These are phyloP conservation scores for Apiotrichum brassicae DNA, from an alignment of 1,284 basidiomycete genomes.

Conservation along the genomic window DNA sequence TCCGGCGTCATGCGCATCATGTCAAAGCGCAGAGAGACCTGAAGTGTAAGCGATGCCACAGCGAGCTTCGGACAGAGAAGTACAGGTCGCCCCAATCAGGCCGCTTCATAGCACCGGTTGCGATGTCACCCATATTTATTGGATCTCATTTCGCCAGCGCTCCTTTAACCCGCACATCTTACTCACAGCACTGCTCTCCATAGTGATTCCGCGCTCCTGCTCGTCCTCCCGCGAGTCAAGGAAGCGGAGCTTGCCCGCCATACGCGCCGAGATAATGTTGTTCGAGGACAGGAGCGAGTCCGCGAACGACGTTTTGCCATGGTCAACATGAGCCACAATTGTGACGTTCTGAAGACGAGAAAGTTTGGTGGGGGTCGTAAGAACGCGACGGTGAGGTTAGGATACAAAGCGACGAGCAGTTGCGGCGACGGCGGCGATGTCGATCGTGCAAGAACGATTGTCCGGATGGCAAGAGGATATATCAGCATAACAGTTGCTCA, in stretches of 20 bases:
- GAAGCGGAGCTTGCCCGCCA: constrained; percentile 96
- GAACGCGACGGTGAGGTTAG: not conserved
- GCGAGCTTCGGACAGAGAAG: too few relatives aligned
- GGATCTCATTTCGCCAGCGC: too few relatives aligned
- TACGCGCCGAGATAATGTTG: constrained; percentile 89
- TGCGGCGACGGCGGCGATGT: too few relatives aligned
- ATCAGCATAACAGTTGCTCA: too few relatives aligned
- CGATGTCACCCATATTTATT: not conserved
- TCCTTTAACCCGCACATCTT: too few relatives aligned
- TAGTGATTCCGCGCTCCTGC: constrained; percentile 95
- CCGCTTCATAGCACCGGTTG: too few relatives aligned
- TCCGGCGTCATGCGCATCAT: constrained; percentile 55
- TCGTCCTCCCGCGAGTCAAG: constrained; percentile 95
- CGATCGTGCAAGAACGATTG: not conserved
- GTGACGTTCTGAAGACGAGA: constrained; percentile 40
- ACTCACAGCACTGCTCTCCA: constrained; percentile 86
- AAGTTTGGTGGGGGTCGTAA: not conserved
- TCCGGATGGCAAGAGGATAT: too few relatives aligned
- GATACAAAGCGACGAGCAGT: not conserved
- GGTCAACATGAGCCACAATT: constrained; percentile 50
- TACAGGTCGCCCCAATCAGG: too few relatives aligned
- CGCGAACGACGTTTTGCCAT: constrained; percentile 92
- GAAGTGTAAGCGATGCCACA: constrained; percentile 2
- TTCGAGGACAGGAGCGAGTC: constrained; percentile 94
- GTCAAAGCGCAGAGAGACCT: constrained; percentile 69